Base-by-base conservation (phyloP, 139 green algal species). In the Zygnema cylindricum region DNA sequence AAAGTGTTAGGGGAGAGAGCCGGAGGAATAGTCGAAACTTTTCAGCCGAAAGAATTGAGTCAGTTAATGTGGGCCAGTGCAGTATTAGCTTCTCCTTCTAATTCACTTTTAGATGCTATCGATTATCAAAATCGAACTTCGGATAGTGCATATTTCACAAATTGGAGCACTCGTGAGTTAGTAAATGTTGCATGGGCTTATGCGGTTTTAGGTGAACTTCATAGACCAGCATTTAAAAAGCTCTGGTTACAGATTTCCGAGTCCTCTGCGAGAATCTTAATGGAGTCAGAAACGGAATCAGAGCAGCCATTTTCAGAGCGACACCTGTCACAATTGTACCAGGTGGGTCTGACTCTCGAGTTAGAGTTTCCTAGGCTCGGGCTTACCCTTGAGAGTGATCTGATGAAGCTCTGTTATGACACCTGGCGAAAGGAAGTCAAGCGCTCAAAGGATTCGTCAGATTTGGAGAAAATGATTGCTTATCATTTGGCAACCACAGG, bases 271-370 rank as follows among this genome's bases (percentile, higher is more conserved):
- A 25, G 57, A 25, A 25, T 30, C 30, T 35, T 25, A 25, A 25
- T 30, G 57, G 30, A 73, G 30, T 25, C 25, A 30, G 57, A 30
- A 25, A 73, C 57, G 57, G 57, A 25, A 25, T 30, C 57, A 25
- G 30, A 35, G 57, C 57, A 73, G 57, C 57, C 57, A 30, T 73
- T 30, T 35, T 30, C 57, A 73, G 57, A 73, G 30, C 57, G 57
- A 25, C 57, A 73, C 57, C 57, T 73, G 57, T 73, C 57, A 30
- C 57, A 73, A 30, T 30, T 73, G 57, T 73, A 73, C 57, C 57
- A 73, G 57, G 57, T 73, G 57, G 30, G 25, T 25, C 57, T 73
- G 57, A 35, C 57, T 73, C 57, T 73, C 30, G 57, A 73, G 57
- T 30, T 73, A 25, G 57, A 73, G 57, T 25, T 30, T 73, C 30